Base-by-base conservation (phyloP, 2,329 filamentous ascomycete genomes). In the Xylaria sp. region DNA sequence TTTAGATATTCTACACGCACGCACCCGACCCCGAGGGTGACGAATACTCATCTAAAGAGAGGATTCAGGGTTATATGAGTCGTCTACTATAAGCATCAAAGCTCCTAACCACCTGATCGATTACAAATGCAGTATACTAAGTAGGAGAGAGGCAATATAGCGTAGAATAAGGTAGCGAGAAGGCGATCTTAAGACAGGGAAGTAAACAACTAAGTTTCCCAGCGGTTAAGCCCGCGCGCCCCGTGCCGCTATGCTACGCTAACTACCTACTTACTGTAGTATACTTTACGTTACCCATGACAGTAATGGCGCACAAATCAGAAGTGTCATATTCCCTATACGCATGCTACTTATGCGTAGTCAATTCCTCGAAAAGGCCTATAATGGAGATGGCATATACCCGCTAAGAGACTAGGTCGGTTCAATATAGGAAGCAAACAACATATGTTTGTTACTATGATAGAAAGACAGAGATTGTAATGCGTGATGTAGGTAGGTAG, bases 111-210 rank as follows among this genome's bases (percentile, higher is more conserved):
- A 48, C n/a, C 8, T 10, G 3, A 10, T 0, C 5, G 10, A 10
- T 48, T 10, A 20, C n/a, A n/a, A 10, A 46, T n/a, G 44, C 15
- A 20, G 44, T 20, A 48, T 20, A 20, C 18, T 15, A 46, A 18
- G 18, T 8, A 46, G 41, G 13, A 18, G n/a, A 25, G n/a, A 28
- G 25, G 31, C 31, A 9, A 18, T 51, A 20, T 28, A 51, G 48
- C 13, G 23, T 37, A 51, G 20, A 25, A 25, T 31, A 15, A 18
- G 51, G 51, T 55, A 55, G 31, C 46, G 37, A 39, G 39, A 34
- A 46, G 56, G 18, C 10, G 56, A 46, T 58, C 56, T 46, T 58
- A 58, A 58, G 56, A 58, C 56, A 58, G 56, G 60, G 51, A 59
- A 44, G 31, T 34, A 65, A 20, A 46, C 23, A n/a, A 52, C 63